Conservation (phyloP, 306 rosid genomes). For the Rosa persica region DNA sequence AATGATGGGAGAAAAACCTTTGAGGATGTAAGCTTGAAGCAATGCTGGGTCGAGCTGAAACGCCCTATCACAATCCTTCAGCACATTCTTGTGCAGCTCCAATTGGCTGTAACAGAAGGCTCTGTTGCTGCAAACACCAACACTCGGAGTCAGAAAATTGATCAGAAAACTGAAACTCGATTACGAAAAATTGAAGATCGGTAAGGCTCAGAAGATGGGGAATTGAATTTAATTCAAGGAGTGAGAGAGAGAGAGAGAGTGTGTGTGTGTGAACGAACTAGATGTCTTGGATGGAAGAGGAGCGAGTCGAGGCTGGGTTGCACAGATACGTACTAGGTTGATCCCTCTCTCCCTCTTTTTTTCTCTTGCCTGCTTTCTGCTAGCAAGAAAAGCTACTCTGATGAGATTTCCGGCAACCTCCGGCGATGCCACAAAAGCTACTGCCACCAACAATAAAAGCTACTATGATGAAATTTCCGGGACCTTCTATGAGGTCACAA, state of each 20-base stretch:
- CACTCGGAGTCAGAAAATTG: slow-evolving; percentile 13
- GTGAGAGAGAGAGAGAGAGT: slow-evolving; percentile 14
- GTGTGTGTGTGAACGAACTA: slow-evolving; percentile 61
- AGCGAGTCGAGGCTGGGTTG: slow-evolving; percentile 85
- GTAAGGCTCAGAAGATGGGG: background rate
- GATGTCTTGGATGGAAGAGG: slow-evolving; percentile 71
- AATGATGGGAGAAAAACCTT: slow-evolving; percentile 47
- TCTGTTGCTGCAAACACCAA: slow-evolving; percentile 62
- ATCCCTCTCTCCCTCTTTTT: no score
- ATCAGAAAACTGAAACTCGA: slow-evolving; percentile 10
- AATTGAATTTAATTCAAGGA: slow-evolving; percentile 7
- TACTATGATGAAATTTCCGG: no score
- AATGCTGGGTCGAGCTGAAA: slow-evolving; percentile 69
- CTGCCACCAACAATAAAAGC: no score
- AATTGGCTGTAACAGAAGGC: slow-evolving; percentile 90
- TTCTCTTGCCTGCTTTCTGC: no score
- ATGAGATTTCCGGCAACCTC: no score
- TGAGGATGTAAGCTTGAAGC: slow-evolving; percentile 83
- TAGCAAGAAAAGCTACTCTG: no score
- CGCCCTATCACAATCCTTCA: slow-evolving; percentile 87
- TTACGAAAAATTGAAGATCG: slow-evolving; percentile 19
- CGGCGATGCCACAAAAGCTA: no score
- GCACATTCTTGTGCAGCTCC: slow-evolving; percentile 89
- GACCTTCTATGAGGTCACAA: no score
- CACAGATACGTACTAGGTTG: no score